These are phyloP conservation scores for Laburnicola sp. DNA, from an alignment of 2,329 filamentous ascomycete genomes.

Conservation along the genomic window DNA sequence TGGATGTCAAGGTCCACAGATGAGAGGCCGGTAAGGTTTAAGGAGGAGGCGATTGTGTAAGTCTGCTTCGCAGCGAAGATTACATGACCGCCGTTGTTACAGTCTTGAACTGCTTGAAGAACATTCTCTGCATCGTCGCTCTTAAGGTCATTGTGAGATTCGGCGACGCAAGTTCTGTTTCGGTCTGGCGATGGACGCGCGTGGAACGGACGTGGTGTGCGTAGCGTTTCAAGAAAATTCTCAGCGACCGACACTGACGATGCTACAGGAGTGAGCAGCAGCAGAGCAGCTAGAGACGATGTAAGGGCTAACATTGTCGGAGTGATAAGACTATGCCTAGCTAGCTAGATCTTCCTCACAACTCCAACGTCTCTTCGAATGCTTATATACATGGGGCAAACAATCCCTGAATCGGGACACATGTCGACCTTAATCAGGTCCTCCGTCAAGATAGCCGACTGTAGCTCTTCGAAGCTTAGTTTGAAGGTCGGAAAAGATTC, in stretches of 20 bases:
- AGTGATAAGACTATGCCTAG: too few species aligned
- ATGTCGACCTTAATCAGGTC: too few species aligned
- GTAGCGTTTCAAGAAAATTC: constrained; percentile 16
- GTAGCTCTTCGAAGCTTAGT: too few species aligned
- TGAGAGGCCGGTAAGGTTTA: constrained; percentile 67
- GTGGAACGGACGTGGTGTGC: constrained; percentile 16
- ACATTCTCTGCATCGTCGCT: constrained; percentile 58
- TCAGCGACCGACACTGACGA: constrained; percentile 18
- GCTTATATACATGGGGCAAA: too few species aligned
- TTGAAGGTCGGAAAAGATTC: too few species aligned
- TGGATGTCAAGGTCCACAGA: constrained; percentile 65
- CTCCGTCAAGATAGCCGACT: too few species aligned
- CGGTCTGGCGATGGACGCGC: constrained; percentile 13
- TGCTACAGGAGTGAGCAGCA: too few species aligned
- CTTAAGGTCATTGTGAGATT: constrained; percentile 16
- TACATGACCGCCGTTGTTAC: constrained; percentile 66
- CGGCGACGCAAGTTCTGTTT: constrained; percentile 20
- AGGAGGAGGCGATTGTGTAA: constrained; percentile 65
- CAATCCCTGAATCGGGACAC: too few species aligned
- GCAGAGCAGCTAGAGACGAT: too few species aligned
- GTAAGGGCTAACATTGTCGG: too few species aligned
- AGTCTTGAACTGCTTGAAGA: constrained; percentile 58
- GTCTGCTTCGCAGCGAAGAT: constrained; percentile 58
- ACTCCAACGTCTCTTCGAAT: too few species aligned
- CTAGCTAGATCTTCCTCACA: too few species aligned